Percentiles rank a stretch among this genome's conserved stretches.
These are phyloP conservation scores for Wallacemonas sp. DNA, from an alignment of 208 protist species.

Conservation along the genomic window DNA sequence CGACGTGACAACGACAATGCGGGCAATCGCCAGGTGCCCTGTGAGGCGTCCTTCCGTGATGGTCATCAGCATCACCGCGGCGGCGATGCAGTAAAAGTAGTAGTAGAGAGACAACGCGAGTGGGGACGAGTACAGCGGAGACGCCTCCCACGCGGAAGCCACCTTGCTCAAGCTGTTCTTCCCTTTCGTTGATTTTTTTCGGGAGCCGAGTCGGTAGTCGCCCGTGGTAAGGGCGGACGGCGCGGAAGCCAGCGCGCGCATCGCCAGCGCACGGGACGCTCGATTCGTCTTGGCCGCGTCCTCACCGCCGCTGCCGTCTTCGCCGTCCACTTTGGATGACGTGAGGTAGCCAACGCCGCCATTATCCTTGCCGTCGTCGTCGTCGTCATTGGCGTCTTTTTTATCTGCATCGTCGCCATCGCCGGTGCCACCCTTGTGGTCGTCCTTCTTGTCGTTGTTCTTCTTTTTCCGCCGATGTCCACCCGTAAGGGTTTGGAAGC, in stretches of 20 bases:
- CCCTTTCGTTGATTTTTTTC: slow-evolving; percentile 19
- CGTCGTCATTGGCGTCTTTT: not conserved
- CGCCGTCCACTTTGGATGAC: slow-evolving; percentile 8
- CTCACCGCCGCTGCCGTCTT: not conserved
- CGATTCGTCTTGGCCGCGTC: not conserved
- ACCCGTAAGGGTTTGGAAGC: slow-evolving; percentile 13
- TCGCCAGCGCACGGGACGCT: not conserved
- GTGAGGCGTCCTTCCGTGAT: slow-evolving; percentile 39
- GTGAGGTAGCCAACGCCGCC: slow-evolving; percentile 18
- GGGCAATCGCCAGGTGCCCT: slow-evolving; percentile 34
- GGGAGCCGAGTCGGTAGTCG: slow-evolving; percentile 1
- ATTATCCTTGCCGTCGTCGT: not conserved
- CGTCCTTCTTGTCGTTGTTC: not conserved
- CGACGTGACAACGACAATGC: slow-evolving; percentile 20
- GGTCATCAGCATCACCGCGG: slow-evolving; percentile 24
- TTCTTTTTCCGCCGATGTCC: slow-evolving; percentile 14
- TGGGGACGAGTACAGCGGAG: slow-evolving; percentile 42
- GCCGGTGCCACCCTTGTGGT: not conserved
- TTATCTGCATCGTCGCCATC: not conserved
- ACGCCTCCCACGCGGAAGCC: slow-evolving; percentile 15
- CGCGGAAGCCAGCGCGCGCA: not conserved
- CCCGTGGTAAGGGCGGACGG: slow-evolving; percentile 2
- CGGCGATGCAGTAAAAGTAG: slow-evolving; percentile 37
- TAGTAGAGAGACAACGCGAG: slow-evolving; percentile 49
- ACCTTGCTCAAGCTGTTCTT: slow-evolving; percentile 9